Base-by-base conservation (phyloP, 2,329 filamentous ascomycete genomes). In the Pyrenochaeta sp. region DNA sequence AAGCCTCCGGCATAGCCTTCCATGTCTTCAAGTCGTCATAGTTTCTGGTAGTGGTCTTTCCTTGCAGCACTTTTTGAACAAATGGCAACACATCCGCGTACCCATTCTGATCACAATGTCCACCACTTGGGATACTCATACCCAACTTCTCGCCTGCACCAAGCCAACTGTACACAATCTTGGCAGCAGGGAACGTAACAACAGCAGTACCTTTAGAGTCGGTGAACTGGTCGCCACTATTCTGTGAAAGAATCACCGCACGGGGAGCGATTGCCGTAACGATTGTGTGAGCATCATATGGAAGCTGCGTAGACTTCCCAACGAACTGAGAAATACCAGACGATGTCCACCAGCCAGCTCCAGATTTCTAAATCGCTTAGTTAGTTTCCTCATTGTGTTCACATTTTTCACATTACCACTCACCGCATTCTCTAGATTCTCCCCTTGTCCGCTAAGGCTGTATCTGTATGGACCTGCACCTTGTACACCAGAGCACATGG, bases 81-180 rank as follows among this genome's bases (percentile, higher is more conserved):
- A 74, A 79, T 3, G 77, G 76, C 32, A 79, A 55, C 6, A 80
- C 69, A 41, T 74, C 72, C n/a, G 72, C 65, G 24, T 72, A 79
- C 34, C 77, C 77, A 36, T 71, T 74, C 66, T 74, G 72, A 50
- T 78, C 77, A 51, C 77, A 80, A 48, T 80, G 77, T 0, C 71
- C 77, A 6, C 77, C 77, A 17, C 69, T 68, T 2, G 76, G 65
- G 32, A 80, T 72, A 24, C 71, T 74, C 68, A 80, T 75, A 21
- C 68, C 77, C 21, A 80, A 74, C 43, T 63, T 47, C 3, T 61
- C 53, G 3, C 58, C 61, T 7, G 48, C 64, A 9, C 61, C 66
- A 4, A 71, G 30, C 63, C 63, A 71, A 17, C 51, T 62, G 39
- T 69, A 71, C 4, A 71, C 65, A 9, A 59, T 35, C 35, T 67